Conservation (phyloP, 2,329 filamentous ascomycete genomes). For the Teratosphaeria viscida region DNA sequence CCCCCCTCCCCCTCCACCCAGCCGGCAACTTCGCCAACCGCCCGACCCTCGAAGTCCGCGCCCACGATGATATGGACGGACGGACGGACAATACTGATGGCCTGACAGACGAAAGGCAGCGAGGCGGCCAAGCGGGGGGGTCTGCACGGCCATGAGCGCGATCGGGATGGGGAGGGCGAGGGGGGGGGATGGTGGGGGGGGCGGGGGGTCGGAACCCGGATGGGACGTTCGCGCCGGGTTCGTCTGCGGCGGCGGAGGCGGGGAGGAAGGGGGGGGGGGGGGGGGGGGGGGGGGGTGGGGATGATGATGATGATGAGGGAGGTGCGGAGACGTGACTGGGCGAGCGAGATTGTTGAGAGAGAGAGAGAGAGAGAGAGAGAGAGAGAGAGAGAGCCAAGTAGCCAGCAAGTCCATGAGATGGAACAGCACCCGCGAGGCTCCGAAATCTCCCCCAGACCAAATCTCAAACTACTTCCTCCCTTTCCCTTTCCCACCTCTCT, state of each 20-base stretch:
- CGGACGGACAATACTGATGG: neutral
- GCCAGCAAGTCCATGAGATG: neutral
- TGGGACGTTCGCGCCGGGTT: constrained; percentile 1
- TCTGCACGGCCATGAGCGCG: constrained; percentile 3
- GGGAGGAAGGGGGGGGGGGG: constrained; percentile 2
- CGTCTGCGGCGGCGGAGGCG: constrained; percentile 1
- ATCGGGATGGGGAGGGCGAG: constrained; percentile 1
- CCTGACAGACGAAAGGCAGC: constrained; percentile 7
- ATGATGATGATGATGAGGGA: neutral
- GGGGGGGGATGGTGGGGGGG: constrained; percentile 1
- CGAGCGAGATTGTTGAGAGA: neutral
- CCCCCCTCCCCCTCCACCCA: neutral
- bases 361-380: too few relatives aligned
- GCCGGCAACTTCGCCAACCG: constrained; percentile 44
- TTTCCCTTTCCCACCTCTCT: neutral
- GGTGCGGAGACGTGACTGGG: neutral
- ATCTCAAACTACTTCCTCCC: neutral
- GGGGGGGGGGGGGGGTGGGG: neutral
- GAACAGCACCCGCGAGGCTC: neutral
- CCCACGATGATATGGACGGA: neutral
- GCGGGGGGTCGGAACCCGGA: neutral
- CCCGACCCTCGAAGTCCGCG: constrained; percentile 37
- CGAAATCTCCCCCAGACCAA: neutral
- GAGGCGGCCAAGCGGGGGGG: constrained; percentile 18
- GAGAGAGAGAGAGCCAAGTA: neutral